phyloP scores from a whole-genome alignment of 768 basidiomycete genomes.

The Tylopilus felleus region DNA sequence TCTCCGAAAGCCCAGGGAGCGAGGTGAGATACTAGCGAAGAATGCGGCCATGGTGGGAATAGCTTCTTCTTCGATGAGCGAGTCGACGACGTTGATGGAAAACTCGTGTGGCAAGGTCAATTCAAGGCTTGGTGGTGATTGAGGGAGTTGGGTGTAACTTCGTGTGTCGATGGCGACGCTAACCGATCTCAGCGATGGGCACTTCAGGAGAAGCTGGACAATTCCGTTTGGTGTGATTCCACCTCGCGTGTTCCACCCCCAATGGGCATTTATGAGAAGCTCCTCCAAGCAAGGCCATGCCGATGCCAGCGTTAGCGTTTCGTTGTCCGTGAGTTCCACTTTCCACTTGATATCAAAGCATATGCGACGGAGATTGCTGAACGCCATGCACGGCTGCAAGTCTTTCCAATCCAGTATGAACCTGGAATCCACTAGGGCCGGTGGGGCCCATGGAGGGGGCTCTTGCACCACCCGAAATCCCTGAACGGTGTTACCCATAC shows the following conservation, averaged over 20 bases:
- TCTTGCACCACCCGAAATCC: too few relatives aligned
- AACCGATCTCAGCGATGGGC: neutral
- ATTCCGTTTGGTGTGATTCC: neutral
- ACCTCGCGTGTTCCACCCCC: neutral
- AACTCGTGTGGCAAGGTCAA: too few relatives aligned
- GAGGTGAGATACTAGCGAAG: neutral
- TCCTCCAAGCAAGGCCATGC: neutral
- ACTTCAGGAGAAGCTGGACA: neutral
- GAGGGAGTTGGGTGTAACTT: neutral
- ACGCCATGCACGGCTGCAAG: neutral
- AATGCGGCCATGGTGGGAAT: neutral
- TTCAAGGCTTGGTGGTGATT: neutral
- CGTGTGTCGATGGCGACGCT: neutral
- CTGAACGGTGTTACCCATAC: too few relatives aligned
- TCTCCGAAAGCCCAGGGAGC: too few relatives aligned
- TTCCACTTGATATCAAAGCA: neutral
- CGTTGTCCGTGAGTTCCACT: neutral
- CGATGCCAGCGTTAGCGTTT: neutral
- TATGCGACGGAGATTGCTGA: neutral
- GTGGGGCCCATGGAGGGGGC: too few relatives aligned
- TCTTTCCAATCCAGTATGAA: neutral
- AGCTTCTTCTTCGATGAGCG: neutral
- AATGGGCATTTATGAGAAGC: accelerated
- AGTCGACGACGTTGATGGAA: neutral
- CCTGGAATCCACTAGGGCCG: too few relatives aligned